Evolutionary conservation across 176 grass and related monocot species (phyloP), one percentile per base, ranked within the genome.

Genomic region (Olyra latifolia): DNA sequence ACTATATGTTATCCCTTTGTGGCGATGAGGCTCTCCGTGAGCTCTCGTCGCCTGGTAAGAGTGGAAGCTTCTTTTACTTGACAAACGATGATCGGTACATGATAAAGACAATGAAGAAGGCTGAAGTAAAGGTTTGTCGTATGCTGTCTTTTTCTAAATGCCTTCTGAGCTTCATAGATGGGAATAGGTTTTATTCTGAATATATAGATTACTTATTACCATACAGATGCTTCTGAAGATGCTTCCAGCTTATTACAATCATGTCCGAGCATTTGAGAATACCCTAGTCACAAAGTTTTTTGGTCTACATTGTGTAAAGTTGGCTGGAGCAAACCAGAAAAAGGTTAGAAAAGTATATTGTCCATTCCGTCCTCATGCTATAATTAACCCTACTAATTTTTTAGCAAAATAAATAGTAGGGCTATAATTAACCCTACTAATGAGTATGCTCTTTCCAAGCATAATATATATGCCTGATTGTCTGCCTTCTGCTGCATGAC

Each of bases 31-130:
- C 94, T 56, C 94, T 97, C 56, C 77, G 88, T 74, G 94, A 93
- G 75, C 91, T 97, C 66, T 97, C 94, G 17, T 97, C 91, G 47
- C 94, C 94, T 61, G 94, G 94, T 55, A 97, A 97, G 69, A 97
- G 94, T 43, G 94, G 94, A 84, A 97, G 94, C 62, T 97, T 97
- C 85, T 97, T 97, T 87, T 97, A 97, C 86, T 73, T 97, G 62
- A 97, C 94, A 41, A 82, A 93, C 69, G 91, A 97, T 42, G 91
- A 97, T 60, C 76, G 77, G 17, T 97, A 97, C 69, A 97, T 97
- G 94, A 97, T 93, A 76, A 97, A 97, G 66, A 97, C 94, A 65
- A 97, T 97, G 94, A 97, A 97, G 80, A 97, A 97, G 78, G 49
- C 81, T 64, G 94, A 97, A 93, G 88, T 97, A 42, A 97, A 97